phyloP scores from a whole-genome alignment of 768 basidiomycete genomes.

The Suillus sp. region DNA sequence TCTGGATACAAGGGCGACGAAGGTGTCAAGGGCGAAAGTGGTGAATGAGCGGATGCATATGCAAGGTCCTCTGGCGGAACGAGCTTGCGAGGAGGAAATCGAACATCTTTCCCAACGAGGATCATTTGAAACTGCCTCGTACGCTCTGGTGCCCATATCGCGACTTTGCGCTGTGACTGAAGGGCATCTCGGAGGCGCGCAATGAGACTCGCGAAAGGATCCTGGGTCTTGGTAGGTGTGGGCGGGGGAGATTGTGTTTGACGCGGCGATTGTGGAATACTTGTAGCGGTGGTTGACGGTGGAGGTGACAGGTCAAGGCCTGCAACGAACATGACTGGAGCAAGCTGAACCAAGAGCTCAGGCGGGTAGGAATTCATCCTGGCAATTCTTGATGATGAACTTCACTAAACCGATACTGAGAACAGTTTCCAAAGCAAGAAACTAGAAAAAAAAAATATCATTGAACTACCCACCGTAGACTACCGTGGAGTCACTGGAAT shows the following conservation, averaged over 20 bases:
- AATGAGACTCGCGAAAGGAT: constrained; percentile 63
- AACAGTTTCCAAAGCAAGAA: neutral
- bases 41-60: constrained; percentile 72
- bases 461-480: neutral
- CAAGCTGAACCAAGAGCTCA: constrained; percentile 86
- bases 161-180: constrained; percentile 58
- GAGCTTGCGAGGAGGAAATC: constrained; percentile 87
- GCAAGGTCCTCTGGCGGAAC: constrained; percentile 57
- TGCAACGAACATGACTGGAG: constrained; percentile 93
- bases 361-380: constrained; percentile 91
- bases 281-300: constrained; percentile 18
- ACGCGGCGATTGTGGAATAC: constrained; percentile 16
- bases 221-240: constrained; percentile 42
- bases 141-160: constrained; percentile 75
- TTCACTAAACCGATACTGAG: neutral
- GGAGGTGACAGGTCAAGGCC: constrained; percentile 57
- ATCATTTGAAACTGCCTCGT: constrained; percentile 77
- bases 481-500: neutral
- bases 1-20: constrained; percentile 92
- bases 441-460: neutral
- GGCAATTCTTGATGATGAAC: neutral
- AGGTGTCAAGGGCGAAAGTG: constrained; percentile 88
- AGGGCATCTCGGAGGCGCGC: constrained; percentile 71
- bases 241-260: constrained; percentile 28
- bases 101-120: constrained; percentile 80